A percentile compares a stretch with the other conserved stretches of the same genome.
Evolutionary conservation across 768 basidiomycete species (phyloP).

Genomic region (Filobasidium floriforme): DNA sequence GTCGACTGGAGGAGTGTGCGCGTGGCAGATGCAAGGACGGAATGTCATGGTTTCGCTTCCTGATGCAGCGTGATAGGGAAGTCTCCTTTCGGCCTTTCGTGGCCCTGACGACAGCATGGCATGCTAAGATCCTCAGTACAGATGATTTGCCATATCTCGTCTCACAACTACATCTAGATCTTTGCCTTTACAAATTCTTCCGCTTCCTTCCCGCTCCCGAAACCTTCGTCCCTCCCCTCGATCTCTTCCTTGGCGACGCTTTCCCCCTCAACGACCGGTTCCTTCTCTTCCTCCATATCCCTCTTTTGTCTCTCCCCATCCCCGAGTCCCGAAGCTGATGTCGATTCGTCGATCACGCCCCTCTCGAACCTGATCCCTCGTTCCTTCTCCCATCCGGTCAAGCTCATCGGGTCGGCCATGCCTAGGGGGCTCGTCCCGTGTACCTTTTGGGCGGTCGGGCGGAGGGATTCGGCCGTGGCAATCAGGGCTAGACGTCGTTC

Average conservation of each 20-base stretch:
- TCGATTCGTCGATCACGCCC: background rate
- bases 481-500: conserved; percentile 81
- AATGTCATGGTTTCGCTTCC: too few species aligned
- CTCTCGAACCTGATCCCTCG: conserved; percentile 17
- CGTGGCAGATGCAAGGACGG: too few species aligned
- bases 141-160: too few species aligned
- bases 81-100: too few species aligned
- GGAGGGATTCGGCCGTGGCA: conserved; percentile 50
- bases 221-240: conserved; percentile 32
- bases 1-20: too few species aligned
- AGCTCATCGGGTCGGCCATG: conserved; percentile 18
- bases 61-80: too few species aligned
- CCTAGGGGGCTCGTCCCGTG: conserved; percentile 21
- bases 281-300: conserved; percentile 12
- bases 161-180: background rate
- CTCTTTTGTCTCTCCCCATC: conserved; percentile 23
- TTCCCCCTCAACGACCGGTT: conserved; percentile 25
- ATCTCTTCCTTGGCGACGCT: conserved; percentile 31
- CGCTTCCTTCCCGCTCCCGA: conserved; percentile 31
- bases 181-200: conserved; percentile 33
- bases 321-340: conserved; percentile 10
- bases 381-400: conserved; percentile 23
- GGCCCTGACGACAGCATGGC: too few species aligned
- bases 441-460: conserved; percentile 14
- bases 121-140: too few species aligned